A percentile compares a stretch with the other conserved stretches of the same genome.
These are phyloP conservation scores for Apiotrichum sp. DNA, from an alignment of 1,284 basidiomycete species.

Conservation along the genomic window DNA sequence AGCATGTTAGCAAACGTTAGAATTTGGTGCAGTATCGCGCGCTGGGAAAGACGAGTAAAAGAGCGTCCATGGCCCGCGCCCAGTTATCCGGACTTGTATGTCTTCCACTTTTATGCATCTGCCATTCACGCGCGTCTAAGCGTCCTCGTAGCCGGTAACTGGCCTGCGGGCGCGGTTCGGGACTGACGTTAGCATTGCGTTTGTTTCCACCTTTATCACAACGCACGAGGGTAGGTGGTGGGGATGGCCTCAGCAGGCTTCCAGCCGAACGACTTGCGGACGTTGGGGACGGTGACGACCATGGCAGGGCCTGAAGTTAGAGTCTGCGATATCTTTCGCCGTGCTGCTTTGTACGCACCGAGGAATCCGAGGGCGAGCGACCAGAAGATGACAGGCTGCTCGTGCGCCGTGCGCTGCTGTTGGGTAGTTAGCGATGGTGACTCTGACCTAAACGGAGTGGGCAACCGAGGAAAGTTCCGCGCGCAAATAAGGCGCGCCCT, in stretches of 20 bases:
- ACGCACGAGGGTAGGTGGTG: slow-evolving; percentile 71
- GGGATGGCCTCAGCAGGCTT: slow-evolving; percentile 68
- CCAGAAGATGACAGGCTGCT: slow-evolving; percentile 87
- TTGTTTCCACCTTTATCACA: too few relatives aligned
- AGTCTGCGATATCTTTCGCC: too few relatives aligned
- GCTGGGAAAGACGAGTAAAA: too few relatives aligned
- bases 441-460: too few relatives aligned
- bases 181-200: slow-evolving; percentile 18
- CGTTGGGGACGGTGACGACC: slow-evolving; percentile 68
- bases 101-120: not conserved
- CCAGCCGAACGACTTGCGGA: slow-evolving; percentile 69
- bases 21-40: too few relatives aligned
- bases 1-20: too few relatives aligned
- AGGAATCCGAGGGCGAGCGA: slow-evolving; percentile 64
- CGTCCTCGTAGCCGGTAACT: slow-evolving; percentile 36
- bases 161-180: slow-evolving; percentile 38
- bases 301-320: slow-evolving; percentile 62
- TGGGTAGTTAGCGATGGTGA: slow-evolving; percentile 2
- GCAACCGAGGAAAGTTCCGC: too few relatives aligned
- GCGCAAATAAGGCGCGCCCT: too few relatives aligned
- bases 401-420: slow-evolving; percentile 77
- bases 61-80: too few relatives aligned
- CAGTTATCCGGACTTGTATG: too few relatives aligned
- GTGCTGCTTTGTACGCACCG: slow-evolving; percentile 23
- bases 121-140: slow-evolving; percentile 12